Base-by-base conservation (phyloP, 441 rosid species). In the Capsella rubella region DNA sequence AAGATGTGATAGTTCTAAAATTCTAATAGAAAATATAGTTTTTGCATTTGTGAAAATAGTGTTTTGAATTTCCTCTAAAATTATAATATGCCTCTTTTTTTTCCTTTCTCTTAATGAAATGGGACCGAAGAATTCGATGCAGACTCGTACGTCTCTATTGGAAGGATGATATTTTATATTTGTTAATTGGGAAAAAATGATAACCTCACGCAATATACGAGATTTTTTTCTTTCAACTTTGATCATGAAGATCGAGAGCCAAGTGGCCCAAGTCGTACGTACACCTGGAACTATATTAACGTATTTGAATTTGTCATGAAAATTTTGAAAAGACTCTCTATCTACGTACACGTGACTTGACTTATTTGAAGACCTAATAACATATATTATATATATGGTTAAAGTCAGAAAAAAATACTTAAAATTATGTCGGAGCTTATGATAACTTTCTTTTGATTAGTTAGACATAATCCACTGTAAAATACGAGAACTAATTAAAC, bases 281-380 rank as follows among this genome's bases (percentile, higher is more conserved):
- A 21, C 25, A 21, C 6, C 56, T 69, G 73, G 55, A 43, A 31
- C n/a, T 66, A 51, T 66, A 32, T 50, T 27, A 21, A 21, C 25
- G 25, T 21, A 21, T 21, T 21, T 21, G 25, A 21, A 66, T 21
- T 25, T 50, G 49, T 51, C 27, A 66, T 37, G 27, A 51, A 15
- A 13, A 37, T 16, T 21, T 18, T 18, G 1, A 13, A 57, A 56
- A 32, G 54, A 8, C 64, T 56, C 54, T 69, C 10, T 3, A 6
- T 10, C 10, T 31, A 43, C 15, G 53, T 55, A 68, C 64, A 31
- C 31, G 29, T 60, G 75, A 49, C 59, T 71, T 59, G 60, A 50
- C 75, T 71, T 71, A 14, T 60, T 27, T 28, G 8, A 25, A 35
- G 37, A 43, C 25, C 21, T 31, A 21, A 21, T 21, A 21, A 21